These are phyloP conservation scores for Aspergillus awamori DNA, from an alignment of 2,329 filamentous ascomycete genomes.

Conservation along the genomic window DNA sequence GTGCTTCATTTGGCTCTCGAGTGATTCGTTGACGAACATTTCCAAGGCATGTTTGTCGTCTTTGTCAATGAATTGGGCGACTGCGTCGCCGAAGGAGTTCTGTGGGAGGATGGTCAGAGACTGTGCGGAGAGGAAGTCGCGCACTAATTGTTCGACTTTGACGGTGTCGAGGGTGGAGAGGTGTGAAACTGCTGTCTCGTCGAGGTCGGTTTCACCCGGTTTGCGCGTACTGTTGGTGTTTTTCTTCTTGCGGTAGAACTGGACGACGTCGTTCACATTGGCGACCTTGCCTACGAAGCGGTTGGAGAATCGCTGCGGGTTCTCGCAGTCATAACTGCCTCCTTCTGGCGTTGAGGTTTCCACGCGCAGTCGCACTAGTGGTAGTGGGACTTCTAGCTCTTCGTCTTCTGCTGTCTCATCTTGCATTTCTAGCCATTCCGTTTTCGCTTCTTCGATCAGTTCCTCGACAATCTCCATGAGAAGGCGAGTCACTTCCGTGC, in stretches of 20 bases:
- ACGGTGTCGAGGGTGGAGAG: slow-evolving; percentile 70
- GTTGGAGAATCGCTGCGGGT: slow-evolving; percentile 94
- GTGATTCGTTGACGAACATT: slow-evolving; percentile 72
- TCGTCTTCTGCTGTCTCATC: slow-evolving; percentile 61
- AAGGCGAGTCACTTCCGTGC: slow-evolving; percentile 74
- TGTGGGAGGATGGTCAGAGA: slow-evolving; percentile 91
- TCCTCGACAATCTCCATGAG: slow-evolving; percentile 79
- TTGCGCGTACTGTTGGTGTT: slow-evolving; percentile 47
- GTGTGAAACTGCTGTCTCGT: slow-evolving; percentile 63
- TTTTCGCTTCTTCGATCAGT: slow-evolving; percentile 82
- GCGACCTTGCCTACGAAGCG: slow-evolving; percentile 88
- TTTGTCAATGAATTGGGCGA: slow-evolving; percentile 90
- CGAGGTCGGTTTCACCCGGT: slow-evolving; percentile 59
- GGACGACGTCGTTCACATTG: slow-evolving; percentile 90
- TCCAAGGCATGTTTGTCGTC: slow-evolving; percentile 94
- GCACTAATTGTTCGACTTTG: slow-evolving; percentile 85
- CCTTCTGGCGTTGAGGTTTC: slow-evolving; percentile 86
- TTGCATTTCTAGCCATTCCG: slow-evolving; percentile 79
- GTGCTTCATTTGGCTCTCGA: slow-evolving; percentile 70
- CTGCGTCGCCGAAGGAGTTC: slow-evolving; percentile 88
- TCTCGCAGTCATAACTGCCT: slow-evolving; percentile 85
- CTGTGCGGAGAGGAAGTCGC: slow-evolving; percentile 83
- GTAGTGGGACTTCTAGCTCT: slow-evolving; percentile 69
- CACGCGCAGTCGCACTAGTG: slow-evolving; percentile 85
- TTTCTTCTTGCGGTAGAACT: slow-evolving; percentile 90